Evolutionary conservation across 2,329 filamentous ascomycete genomes (phyloP), one percentile per base, ranked within the genome.

Genomic region (Pestalotiopsis sp.): DNA sequence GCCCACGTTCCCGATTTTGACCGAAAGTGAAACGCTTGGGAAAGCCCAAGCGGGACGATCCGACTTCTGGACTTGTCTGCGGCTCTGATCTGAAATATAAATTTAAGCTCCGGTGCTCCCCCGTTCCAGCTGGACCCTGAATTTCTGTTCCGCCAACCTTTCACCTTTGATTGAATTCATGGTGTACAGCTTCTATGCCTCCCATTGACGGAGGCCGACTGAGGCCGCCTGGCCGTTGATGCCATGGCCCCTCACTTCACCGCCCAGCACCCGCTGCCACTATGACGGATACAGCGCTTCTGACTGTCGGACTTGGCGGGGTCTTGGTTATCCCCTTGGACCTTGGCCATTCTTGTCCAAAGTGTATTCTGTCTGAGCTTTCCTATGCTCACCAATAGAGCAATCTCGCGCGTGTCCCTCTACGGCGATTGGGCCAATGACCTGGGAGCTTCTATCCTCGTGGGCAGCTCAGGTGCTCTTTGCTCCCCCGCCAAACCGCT

Each of bases 1-100:
- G 36, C 60, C 31, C 20, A 25, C 25, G 63, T 65, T 65, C 52
- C 63, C 63, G 63, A 65, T 41, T 65, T 65, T 27, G 45, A 65
- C 63, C 63, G 63, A 64, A 13, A 14, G 14, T 65, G 63, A 55
- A 58, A 65, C 63, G 63, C 63, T 58, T 58, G 45, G 17, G 31
- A n/a, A 57, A 65, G 39, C 23, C 49, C 63, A 41, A 13, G 23
- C 63, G 63, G 61, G 49, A 57, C 49, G 63, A 65, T 57, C 45
- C 59, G 45, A 52, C 45, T 9, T 52, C 31, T 36, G 31, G 45
- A 52, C 45, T 20, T n/a, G 45, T 52, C 45, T 52, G 45, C 20
- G 45, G 17, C 41, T 20, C 9, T n/a, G 23, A 23, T 27, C 12
- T 45, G 23, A 31, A n/a, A 65, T 31, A 65, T 31, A n/a, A 65